Evolutionary conservation across 208 protist genomes (phyloP).

Genomic region (Crithidia thermophila): DNA sequence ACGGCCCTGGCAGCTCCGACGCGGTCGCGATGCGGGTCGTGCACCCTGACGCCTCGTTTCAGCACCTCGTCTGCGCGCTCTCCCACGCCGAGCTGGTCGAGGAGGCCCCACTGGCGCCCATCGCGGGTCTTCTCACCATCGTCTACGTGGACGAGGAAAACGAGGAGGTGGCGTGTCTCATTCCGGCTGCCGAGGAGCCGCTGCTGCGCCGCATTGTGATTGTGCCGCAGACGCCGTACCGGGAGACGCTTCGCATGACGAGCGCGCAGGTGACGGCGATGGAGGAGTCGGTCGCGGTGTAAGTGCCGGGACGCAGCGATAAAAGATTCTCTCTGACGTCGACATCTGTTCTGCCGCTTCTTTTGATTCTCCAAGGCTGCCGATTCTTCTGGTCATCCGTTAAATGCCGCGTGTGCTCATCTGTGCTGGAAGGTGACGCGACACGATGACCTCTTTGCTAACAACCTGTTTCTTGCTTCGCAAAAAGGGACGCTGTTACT

Average conservation of each 20-base stretch:
- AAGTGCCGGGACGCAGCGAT: constrained; percentile 1
- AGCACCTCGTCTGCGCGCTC: constrained; percentile 66
- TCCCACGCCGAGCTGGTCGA: constrained; percentile 80
- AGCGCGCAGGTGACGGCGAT: constrained; percentile 46
- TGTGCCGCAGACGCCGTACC: constrained; percentile 41
- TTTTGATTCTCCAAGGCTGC: too few relatives aligned
- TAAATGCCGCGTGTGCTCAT: too few relatives aligned
- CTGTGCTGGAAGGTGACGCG: too few relatives aligned
- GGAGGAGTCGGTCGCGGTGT: constrained; percentile 65
- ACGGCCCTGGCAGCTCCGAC: constrained; percentile 6
- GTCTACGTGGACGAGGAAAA: constrained; percentile 70
- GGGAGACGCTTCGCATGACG: constrained; percentile 50
- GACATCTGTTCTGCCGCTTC: too few relatives aligned
- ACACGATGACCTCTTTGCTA: too few relatives aligned
- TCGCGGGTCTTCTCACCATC: constrained; percentile 69
- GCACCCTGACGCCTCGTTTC: constrained; percentile 22
- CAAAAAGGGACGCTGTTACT: too few relatives aligned
- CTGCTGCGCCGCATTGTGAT: constrained; percentile 72
- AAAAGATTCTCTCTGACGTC: too few relatives aligned
- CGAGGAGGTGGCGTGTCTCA: constrained; percentile 72
- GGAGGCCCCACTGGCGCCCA: constrained; percentile 74
- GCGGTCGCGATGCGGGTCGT: constrained; percentile 38
- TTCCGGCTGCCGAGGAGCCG: constrained; percentile 56
- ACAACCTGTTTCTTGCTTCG: too few relatives aligned
- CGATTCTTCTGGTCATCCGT: too few relatives aligned